phyloP scores from a whole-genome alignment of 2,329 filamentous ascomycete species.

The Passalora sequoiae region DNA sequence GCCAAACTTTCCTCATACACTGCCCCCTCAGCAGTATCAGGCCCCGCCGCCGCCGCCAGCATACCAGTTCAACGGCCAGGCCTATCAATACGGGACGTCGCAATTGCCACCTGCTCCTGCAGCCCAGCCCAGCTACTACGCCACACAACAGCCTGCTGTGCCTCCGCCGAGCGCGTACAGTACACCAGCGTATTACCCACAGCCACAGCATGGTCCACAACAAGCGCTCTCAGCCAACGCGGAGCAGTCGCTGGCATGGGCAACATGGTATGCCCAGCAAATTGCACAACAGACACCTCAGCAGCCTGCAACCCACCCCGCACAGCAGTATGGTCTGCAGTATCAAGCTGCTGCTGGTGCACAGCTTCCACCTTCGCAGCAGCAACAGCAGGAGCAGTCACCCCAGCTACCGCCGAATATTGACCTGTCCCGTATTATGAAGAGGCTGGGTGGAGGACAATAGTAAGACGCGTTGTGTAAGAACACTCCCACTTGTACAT shows the following conservation, averaged over 20 bases:
- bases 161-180: slow-evolving; percentile 10
- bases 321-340: slow-evolving; percentile 5
- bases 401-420: neutral
- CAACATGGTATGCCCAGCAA: slow-evolving; percentile 4
- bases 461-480: too few species aligned
- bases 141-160: slow-evolving; percentile 15
- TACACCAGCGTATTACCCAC: slow-evolving; percentile 12
- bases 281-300: neutral
- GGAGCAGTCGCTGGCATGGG: slow-evolving; percentile 6
- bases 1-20: slow-evolving; percentile 46
- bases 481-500: too few species aligned
- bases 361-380: slow-evolving; percentile 5
- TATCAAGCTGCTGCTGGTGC: slow-evolving; percentile 1
- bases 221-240: too few species aligned
- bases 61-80: slow-evolving; percentile 72
- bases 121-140: slow-evolving; percentile 25
- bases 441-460: slow-evolving; percentile 4
- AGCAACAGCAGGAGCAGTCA: slow-evolving; percentile 2
- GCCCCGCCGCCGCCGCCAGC: slow-evolving; percentile 97
- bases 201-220: slow-evolving; percentile 8
- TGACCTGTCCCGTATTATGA: slow-evolving; percentile 4
- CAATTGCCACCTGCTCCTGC: slow-evolving; percentile 7
- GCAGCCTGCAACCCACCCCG: neutral
- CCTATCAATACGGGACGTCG: slow-evolving; percentile 24
- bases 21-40: slow-evolving; percentile 42